A percentile compares a stretch with the other conserved stretches of the same genome.
Evolutionary conservation across 495 filamentous ascomycete species (phyloP).

Genomic region (Daldinia childiae): DNA sequence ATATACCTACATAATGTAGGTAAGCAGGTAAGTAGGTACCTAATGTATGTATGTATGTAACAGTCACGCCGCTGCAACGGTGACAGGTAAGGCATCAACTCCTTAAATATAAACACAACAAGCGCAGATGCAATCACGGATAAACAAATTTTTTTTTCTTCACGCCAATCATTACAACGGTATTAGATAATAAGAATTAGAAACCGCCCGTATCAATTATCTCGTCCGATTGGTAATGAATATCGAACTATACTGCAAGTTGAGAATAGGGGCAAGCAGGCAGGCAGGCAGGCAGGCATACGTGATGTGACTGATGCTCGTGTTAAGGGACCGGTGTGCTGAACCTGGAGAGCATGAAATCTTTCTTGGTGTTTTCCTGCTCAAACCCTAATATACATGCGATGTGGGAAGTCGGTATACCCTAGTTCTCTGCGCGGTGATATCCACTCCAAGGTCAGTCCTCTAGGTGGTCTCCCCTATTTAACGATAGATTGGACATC

Average conservation of each 20-base stretch:
- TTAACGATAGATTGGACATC: background rate
- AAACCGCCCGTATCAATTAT: background rate
- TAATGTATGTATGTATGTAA: no score
- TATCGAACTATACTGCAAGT: background rate
- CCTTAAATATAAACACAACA: background rate
- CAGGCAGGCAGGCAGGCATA: no score
- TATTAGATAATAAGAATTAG: background rate
- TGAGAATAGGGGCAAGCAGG: background rate
- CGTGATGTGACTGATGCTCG: background rate
- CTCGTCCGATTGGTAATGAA: background rate
- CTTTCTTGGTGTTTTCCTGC: background rate
- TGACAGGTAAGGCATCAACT: constrained; percentile 6
- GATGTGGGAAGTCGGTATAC: background rate
- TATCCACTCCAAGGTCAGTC: background rate
- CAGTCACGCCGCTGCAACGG: constrained; percentile 27
- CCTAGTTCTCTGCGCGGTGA: background rate
- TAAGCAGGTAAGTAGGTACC: background rate
- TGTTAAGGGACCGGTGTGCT: background rate
- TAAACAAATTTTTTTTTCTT: background rate
- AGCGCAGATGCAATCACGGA: constrained; percentile 2
- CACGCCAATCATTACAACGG: background rate
- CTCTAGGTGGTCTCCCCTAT: background rate
- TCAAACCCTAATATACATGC: background rate
- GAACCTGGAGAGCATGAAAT: background rate
- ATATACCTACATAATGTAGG: no score